phyloP scores from a whole-genome alignment of 371 early-diverging fungal species.

The Mucor circinelloides region DNA sequence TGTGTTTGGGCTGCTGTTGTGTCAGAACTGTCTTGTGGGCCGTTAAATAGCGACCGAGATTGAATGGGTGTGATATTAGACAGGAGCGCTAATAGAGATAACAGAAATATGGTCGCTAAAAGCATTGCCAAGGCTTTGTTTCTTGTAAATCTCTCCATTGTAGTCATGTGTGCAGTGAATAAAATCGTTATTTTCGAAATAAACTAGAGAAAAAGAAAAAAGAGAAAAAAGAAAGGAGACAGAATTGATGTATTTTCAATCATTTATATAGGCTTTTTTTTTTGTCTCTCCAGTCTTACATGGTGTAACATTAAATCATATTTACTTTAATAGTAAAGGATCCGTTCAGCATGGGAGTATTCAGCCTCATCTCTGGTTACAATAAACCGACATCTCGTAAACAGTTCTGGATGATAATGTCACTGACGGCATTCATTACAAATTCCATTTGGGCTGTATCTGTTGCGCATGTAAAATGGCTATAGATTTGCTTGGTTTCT shows the following conservation, averaged over 20 bases:
- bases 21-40: neutral
- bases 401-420: constrained; percentile 92
- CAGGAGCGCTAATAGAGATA: constrained; percentile 17
- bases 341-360: neutral
- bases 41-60: constrained; percentile 6
- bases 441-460: constrained; percentile 96
- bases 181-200: neutral
- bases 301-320: constrained; percentile 5
- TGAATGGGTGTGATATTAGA: constrained; percentile 14
- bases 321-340: neutral
- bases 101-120: constrained; percentile 11
- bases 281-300: neutral
- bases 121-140: constrained; percentile 17
- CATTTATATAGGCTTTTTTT: neutral
- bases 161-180: neutral
- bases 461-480: constrained; percentile 96
- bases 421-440: constrained; percentile 95
- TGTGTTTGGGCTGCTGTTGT: neutral
- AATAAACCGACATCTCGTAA: constrained; percentile 86
- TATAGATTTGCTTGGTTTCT: constrained; percentile 84
- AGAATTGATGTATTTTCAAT: neutral
- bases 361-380: constrained; percentile 40
- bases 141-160: constrained; percentile 23
- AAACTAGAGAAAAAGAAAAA: neutral
- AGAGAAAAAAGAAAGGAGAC: neutral